Evolutionary conservation across 2,329 filamentous ascomycete species (phyloP).

Genomic region (Fusarium oligoseptatum): DNA sequence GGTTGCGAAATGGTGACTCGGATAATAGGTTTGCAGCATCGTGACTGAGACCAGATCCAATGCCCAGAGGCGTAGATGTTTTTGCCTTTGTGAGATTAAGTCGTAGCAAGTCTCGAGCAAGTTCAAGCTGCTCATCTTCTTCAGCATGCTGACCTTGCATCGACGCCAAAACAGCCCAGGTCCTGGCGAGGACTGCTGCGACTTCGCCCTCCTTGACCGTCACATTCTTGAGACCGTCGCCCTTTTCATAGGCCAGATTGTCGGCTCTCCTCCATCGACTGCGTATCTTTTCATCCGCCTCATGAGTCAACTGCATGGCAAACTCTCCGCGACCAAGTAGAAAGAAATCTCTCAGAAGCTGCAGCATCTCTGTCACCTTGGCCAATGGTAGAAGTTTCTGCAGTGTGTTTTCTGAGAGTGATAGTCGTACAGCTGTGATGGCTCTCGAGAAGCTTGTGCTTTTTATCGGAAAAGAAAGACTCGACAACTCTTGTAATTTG

Average conservation of each 20-base stretch:
- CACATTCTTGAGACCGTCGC: conserved; percentile 59
- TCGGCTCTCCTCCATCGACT: conserved; percentile 77
- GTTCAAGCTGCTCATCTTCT: conserved; percentile 86
- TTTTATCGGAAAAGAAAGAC: conserved; percentile 80
- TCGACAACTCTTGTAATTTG: conserved; percentile 77
- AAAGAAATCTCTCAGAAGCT: conserved; percentile 87
- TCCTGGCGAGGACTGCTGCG: conserved; percentile 78
- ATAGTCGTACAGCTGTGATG: conserved; percentile 81
- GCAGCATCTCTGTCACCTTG: conserved; percentile 81
- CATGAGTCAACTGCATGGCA: conserved; percentile 84
- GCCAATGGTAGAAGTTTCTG: conserved; percentile 84
- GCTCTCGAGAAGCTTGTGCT: conserved; percentile 77
- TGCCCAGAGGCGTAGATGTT: conserved; percentile 54
- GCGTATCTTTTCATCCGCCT: conserved; percentile 85
- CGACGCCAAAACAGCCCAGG: conserved; percentile 84
- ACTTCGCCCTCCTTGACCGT: conserved; percentile 90
- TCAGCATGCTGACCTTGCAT: conserved; percentile 77
- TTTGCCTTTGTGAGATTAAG: conserved; percentile 71
- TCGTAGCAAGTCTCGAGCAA: conserved; percentile 81
- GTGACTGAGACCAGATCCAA: conserved; percentile 52
- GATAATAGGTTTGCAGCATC: conserved; percentile 54
- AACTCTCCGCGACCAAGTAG: conserved; percentile 92
- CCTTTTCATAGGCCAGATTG: conserved; percentile 68
- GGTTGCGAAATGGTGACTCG: conserved; percentile 77
- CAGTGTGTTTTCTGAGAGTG: conserved; percentile 85